Conservation (phyloP, 73 alveolate species). For the Tetrahymena thermophila region DNA sequence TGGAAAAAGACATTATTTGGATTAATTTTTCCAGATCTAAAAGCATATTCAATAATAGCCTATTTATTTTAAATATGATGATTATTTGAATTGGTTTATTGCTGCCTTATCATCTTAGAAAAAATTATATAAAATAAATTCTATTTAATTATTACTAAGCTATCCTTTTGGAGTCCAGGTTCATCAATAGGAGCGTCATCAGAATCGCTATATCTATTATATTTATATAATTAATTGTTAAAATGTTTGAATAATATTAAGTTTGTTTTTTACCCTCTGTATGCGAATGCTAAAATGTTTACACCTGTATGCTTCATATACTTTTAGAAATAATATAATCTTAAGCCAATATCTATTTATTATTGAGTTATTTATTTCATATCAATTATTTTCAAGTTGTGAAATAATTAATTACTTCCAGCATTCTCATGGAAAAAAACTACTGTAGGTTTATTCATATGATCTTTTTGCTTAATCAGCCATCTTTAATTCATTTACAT, state of each 20-base stretch:
- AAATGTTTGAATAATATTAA: neutral
- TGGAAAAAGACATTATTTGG: neutral
- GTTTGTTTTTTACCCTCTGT: constrained; percentile 14
- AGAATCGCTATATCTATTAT: neutral
- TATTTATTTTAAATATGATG: neutral
- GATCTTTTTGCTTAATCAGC: constrained; percentile 17
- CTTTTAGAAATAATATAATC: constrained; percentile 3
- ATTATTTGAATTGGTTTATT: neutral
- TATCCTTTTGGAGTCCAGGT: constrained; percentile 15
- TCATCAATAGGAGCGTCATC: neutral
- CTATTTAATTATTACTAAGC: neutral
- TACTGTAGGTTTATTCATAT: constrained; percentile 17
- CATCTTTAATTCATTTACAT: neutral
- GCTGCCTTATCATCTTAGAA: too few species aligned
- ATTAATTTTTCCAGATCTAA: constrained; percentile 4
- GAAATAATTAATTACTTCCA: constrained; percentile 14
- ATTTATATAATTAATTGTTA: neutral
- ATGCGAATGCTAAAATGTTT: constrained; percentile 15
- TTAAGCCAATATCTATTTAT: constrained; percentile 34
- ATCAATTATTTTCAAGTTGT: too few species aligned
- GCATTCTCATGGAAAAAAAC: constrained; percentile 38
- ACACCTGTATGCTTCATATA: constrained; percentile 1
- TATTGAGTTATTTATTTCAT: too few species aligned
- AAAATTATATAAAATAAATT: too few species aligned
- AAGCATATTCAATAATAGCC: constrained; percentile 5